Conservation (phyloP, 2,329 filamentous ascomycete species). For the Diaporthe australafricana region DNA sequence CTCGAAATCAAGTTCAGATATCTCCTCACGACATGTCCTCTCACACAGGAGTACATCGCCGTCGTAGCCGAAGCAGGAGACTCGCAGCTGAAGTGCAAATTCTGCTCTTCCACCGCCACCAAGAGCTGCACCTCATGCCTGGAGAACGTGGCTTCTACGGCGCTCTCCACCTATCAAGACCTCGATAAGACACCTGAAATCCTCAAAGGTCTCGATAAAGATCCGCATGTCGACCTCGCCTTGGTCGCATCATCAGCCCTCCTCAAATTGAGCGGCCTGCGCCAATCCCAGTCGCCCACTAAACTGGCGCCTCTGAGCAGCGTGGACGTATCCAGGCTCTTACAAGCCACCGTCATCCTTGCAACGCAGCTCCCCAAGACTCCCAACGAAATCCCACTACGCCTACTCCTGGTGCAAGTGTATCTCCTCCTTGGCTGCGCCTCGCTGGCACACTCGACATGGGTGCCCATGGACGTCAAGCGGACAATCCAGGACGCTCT, state of each 20-base stretch:
- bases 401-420: slow-evolving; percentile 63
- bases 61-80: slow-evolving; percentile 41
- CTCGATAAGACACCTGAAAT: slow-evolving; percentile 40
- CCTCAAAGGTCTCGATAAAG: slow-evolving; percentile 43
- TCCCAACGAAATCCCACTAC: slow-evolving; percentile 59
- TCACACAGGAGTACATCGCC: slow-evolving; percentile 43
- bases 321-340: slow-evolving; percentile 48
- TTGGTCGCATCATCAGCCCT: slow-evolving; percentile 47
- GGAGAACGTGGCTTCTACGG: slow-evolving; percentile 40
- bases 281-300: slow-evolving; percentile 28
- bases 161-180: slow-evolving; percentile 40
- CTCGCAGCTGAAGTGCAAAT: slow-evolving; percentile 39
- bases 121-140: slow-evolving; percentile 39
- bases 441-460: slow-evolving; percentile 58
- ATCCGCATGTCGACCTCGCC: slow-evolving; percentile 48
- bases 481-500: slow-evolving; percentile 69
- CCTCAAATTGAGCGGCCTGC: slow-evolving; percentile 46
- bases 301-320: slow-evolving; percentile 38
- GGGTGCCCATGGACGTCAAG: slow-evolving; percentile 65
- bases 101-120: slow-evolving; percentile 35
- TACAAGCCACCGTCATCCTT: slow-evolving; percentile 62
- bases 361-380: slow-evolving; percentile 60
- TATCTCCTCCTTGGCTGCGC: slow-evolving; percentile 64
- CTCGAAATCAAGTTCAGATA: slow-evolving; percentile 58
- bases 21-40: slow-evolving; percentile 54